A percentile compares a stretch with the other conserved stretches of the same genome.
Conservation (phyloP, 371 early-diverging fungal species). For the Mortierella sp. region DNA sequence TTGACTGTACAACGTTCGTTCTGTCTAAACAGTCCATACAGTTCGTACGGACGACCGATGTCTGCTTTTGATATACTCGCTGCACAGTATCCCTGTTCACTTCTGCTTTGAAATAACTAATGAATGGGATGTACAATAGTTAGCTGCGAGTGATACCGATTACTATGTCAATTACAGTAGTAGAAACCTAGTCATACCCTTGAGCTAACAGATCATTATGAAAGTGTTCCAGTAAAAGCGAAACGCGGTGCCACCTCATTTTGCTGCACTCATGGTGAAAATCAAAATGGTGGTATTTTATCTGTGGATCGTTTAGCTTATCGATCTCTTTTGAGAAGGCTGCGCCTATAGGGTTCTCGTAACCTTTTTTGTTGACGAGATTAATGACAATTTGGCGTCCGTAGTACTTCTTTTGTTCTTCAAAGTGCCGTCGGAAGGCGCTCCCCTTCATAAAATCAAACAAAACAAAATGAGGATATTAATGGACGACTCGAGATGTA, state of each 20-base stretch:
- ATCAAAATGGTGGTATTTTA: constrained; percentile 93
- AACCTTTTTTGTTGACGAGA: constrained; percentile 91
- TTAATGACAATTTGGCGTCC: constrained; percentile 90
- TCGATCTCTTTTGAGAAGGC: constrained; percentile 79
- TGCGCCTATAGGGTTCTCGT: constrained; percentile 87
- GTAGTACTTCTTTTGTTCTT: constrained; percentile 76
- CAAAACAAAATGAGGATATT: neutral
- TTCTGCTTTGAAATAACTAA: constrained; percentile 46
- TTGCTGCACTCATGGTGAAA: constrained; percentile 96
- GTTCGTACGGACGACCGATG: constrained; percentile 94
- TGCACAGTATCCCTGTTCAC: constrained; percentile 27
- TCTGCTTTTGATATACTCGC: constrained; percentile 69
- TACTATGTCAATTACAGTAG: too few relatives aligned
- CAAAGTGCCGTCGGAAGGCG: constrained; percentile 81
- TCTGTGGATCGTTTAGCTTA: constrained; percentile 65
- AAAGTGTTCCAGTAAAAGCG: constrained; percentile 81
- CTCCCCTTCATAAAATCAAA: constrained; percentile 22
- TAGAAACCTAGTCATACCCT: constrained; percentile 58
- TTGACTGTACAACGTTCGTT: constrained; percentile 98
- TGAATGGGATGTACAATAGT: neutral
- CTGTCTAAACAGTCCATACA: constrained; percentile 99
- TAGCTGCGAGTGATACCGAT: neutral
- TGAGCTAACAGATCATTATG: constrained; percentile 74
- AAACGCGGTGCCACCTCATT: constrained; percentile 89
- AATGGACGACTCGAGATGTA: neutral